phyloP scores from a whole-genome alignment of 1,284 basidiomycete species.

The Stereum hirsutum region DNA sequence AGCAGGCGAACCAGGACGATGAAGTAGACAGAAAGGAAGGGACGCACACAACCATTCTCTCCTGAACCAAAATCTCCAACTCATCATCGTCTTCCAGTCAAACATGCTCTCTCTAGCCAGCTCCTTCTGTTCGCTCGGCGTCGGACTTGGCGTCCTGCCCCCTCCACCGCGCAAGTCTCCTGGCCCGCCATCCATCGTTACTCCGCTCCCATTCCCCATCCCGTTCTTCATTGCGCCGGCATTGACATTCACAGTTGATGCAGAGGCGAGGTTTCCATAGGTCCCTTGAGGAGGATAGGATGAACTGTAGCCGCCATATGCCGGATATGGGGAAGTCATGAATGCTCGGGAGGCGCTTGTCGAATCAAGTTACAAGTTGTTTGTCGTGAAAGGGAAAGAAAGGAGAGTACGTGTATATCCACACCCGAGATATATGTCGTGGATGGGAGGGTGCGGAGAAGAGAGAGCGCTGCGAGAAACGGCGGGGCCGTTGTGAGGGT shows the following conservation, averaged over 20 bases:
- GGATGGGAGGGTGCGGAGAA: neutral
- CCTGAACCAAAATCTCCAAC: constrained; percentile 40
- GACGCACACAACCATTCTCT: constrained; percentile 40
- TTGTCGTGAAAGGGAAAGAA: constrained; percentile 1
- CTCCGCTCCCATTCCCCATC: neutral
- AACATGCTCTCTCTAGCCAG: constrained; percentile 27
- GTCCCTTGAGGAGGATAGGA: constrained; percentile 15
- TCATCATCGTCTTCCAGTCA: constrained; percentile 32
- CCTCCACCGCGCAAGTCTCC: constrained; percentile 7
- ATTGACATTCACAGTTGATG: constrained; percentile 12
- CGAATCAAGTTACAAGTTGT: neutral
- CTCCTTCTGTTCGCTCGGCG: constrained; percentile 27
- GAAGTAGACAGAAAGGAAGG: neutral
- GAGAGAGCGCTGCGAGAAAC: neutral
- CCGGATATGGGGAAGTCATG: constrained; percentile 21
- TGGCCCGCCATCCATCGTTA: constrained; percentile 7
- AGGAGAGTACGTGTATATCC: neutral
- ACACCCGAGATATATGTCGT: no score
- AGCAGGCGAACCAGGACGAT: neutral
- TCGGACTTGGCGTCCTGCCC: constrained; percentile 29
- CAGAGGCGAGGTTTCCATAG: constrained; percentile 7
- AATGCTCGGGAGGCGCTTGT: neutral
- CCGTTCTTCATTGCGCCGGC: neutral
- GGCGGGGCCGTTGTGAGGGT: neutral
- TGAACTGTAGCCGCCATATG: constrained; percentile 16